These are phyloP conservation scores for Endocalyx cinctus DNA, from an alignment of 2,329 filamentous ascomycete species.

Conservation along the genomic window DNA sequence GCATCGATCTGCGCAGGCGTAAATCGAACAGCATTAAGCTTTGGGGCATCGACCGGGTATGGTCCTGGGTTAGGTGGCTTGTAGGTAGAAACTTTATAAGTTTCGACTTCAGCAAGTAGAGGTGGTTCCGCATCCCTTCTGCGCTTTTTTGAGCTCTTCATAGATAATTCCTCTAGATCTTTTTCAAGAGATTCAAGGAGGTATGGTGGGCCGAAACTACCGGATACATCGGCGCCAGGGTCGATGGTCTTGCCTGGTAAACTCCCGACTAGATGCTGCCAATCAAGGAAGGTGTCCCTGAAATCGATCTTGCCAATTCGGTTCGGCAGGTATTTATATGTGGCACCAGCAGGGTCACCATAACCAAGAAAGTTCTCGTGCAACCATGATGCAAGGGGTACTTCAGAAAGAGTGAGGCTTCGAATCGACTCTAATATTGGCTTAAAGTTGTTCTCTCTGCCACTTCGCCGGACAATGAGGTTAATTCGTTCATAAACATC, in stretches of 20 bases:
- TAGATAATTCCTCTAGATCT: slow-evolving; percentile 42
- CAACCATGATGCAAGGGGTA: slow-evolving; percentile 84
- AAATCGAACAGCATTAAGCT: slow-evolving; percentile 78
- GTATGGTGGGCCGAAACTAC: slow-evolving; percentile 83
- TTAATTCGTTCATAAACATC: slow-evolving; percentile 85
- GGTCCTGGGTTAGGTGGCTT: slow-evolving; percentile 83
- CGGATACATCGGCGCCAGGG: slow-evolving; percentile 64
- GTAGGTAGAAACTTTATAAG: slow-evolving; percentile 82
- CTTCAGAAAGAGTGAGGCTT: slow-evolving; percentile 76
- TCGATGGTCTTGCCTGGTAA: slow-evolving; percentile 84
- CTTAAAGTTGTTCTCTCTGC: slow-evolving; percentile 96
- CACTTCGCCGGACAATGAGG: slow-evolving; percentile 73
- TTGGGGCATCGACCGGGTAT: slow-evolving; percentile 80
- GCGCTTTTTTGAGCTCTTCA: slow-evolving; percentile 77
- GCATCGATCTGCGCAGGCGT: slow-evolving; percentile 89
- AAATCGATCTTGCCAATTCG: slow-evolving; percentile 78
- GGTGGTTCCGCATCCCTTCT: slow-evolving; percentile 70
- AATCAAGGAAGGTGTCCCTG: slow-evolving; percentile 90
- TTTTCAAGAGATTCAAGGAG: slow-evolving; percentile 66
- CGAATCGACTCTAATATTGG: slow-evolving; percentile 88
- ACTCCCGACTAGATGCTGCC: slow-evolving; percentile 88
- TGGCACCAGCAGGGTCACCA: slow-evolving; percentile 83
- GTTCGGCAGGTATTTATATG: slow-evolving; percentile 77
- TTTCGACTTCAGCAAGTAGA: slow-evolving; percentile 58
- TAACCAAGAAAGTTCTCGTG: slow-evolving; percentile 98